phyloP scores from a whole-genome alignment of 139 green algal species.

The Coelastrella sp. region DNA sequence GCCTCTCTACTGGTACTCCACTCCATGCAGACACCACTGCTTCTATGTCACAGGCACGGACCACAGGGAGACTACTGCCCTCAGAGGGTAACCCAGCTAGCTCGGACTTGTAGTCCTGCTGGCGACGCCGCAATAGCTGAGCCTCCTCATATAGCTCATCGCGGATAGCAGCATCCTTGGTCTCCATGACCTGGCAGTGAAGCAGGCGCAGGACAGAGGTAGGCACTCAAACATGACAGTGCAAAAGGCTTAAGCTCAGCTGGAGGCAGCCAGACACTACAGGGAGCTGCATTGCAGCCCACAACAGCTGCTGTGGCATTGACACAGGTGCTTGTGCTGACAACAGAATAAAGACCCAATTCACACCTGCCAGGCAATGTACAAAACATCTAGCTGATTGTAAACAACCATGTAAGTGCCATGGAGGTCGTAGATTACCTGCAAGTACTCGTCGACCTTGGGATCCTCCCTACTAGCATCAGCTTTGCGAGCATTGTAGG shows the following conservation, averaged over 20 bases:
- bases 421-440: constrained; percentile 44
- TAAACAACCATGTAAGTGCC: neutral
- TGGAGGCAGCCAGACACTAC: no score
- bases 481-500: constrained; percentile 70
- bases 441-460: constrained; percentile 62
- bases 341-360: no score
- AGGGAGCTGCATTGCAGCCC: no score
- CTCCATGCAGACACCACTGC: constrained; percentile 91
- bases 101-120: constrained; percentile 71
- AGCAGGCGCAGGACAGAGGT: no score
- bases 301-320: no score
- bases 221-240: no score
- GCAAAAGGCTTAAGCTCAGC: no score
- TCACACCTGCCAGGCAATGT: no score
- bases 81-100: constrained; percentile 50
- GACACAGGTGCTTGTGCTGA: no score
- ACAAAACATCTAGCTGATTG: no score
- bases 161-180: constrained; percentile 80
- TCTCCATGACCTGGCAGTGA: constrained; percentile 82
- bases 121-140: constrained; percentile 50
- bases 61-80: constrained; percentile 72
- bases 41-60: constrained; percentile 87
- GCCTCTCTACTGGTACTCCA: constrained; percentile 89
- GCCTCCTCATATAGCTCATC: constrained; percentile 92
- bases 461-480: constrained; percentile 24